phyloP scores from a whole-genome alignment of 2,329 filamentous ascomycete genomes.

The Clarireedia homoeocarpa region DNA sequence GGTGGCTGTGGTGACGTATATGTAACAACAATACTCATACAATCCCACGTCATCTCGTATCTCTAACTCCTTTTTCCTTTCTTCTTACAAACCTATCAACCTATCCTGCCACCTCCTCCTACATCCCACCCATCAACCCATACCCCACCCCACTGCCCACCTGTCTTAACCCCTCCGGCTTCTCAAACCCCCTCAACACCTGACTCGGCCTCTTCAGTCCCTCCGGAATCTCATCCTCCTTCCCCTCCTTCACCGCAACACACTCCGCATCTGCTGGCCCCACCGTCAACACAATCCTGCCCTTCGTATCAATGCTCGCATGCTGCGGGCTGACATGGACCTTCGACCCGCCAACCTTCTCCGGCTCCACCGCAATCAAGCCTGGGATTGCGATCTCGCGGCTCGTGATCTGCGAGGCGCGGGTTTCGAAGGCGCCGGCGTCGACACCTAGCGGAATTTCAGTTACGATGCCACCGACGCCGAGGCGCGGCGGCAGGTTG shows the following conservation, averaged over 20 bases:
- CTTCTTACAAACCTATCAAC: not conserved
- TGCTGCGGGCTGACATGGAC: slow-evolving; percentile 22
- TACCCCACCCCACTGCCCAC: slow-evolving; percentile 2
- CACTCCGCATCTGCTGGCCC: slow-evolving; percentile 19
- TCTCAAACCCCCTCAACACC: not conserved
- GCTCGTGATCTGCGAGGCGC: not conserved
- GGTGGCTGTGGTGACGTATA: not conserved
- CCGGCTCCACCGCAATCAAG: slow-evolving; percentile 21
- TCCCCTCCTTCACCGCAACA: slow-evolving; percentile 24
- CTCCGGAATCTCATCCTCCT: slow-evolving; percentile 15
- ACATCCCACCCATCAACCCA: not conserved
- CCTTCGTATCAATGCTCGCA: slow-evolving; percentile 26
- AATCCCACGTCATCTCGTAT: not conserved
- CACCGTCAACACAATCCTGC: slow-evolving; percentile 22
- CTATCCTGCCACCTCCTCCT: too few species aligned
- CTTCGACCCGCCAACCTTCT: slow-evolving; percentile 27
- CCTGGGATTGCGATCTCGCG: slow-evolving; percentile 11
- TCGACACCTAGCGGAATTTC: slow-evolving; percentile 15
- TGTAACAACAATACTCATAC: slow-evolving; percentile 5
- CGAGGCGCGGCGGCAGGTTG: slow-evolving; percentile 16
- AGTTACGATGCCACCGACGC: slow-evolving; percentile 28
- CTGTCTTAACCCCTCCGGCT: not conserved
- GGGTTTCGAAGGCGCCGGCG: not conserved
- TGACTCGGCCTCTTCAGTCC: not conserved
- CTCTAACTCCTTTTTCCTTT: not conserved